phyloP scores from a whole-genome alignment of 148 eudicot genomes.

The Cornus suecica region DNA sequence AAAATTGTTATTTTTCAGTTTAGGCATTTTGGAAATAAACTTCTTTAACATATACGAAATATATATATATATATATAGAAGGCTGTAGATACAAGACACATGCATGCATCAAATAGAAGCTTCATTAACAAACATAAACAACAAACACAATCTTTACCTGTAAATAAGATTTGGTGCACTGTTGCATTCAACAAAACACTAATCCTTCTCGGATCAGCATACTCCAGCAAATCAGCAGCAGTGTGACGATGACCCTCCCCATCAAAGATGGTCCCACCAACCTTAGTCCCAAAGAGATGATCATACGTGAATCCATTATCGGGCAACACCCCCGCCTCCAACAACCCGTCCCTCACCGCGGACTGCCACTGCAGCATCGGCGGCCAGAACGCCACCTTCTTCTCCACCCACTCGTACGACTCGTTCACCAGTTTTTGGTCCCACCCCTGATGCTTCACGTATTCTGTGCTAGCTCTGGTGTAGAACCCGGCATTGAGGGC shows the following conservation, averaged over 20 bases:
- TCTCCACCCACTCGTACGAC: slow-evolving; percentile 85
- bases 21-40: no score
- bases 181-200: slow-evolving; percentile 60
- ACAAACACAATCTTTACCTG: slow-evolving; percentile 26
- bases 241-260: slow-evolving; percentile 67
- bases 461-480: slow-evolving; percentile 53
- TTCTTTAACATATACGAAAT: no score
- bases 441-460: slow-evolving; percentile 45
- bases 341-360: slow-evolving; percentile 64
- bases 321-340: slow-evolving; percentile 64
- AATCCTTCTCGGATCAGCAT: slow-evolving; percentile 54
- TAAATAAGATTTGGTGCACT: slow-evolving; percentile 54
- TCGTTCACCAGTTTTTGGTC: slow-evolving; percentile 52
- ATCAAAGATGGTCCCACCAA: slow-evolving; percentile 87
- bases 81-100: no score
- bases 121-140: no score
- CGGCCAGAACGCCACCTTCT: slow-evolving; percentile 57
- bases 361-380: slow-evolving; percentile 58
- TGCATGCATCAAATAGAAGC: no score
- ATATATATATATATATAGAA: no score
- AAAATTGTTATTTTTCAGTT: no score
- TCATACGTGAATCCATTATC: slow-evolving; percentile 71
- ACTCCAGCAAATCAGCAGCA: slow-evolving; percentile 80
- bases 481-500: slow-evolving; percentile 85
- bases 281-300: slow-evolving; percentile 66